phyloP scores from a whole-genome alignment of 1,139 yeast species.

The Yamadazyma mexicana region DNA sequence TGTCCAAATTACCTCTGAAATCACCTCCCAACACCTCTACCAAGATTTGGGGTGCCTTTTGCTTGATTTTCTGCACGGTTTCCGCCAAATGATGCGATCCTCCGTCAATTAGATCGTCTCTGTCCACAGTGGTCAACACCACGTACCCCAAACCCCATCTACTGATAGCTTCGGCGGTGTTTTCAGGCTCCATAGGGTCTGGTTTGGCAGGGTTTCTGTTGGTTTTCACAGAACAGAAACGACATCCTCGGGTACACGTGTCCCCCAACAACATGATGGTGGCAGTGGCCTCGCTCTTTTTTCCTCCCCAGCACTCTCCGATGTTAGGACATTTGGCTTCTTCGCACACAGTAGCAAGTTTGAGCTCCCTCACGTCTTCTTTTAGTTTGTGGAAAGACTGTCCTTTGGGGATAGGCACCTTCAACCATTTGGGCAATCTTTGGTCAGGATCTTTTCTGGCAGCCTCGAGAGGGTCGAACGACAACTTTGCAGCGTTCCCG shows the following conservation, averaged over 20 bases:
- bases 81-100: conserved; percentile 90
- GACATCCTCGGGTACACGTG: conserved; percentile 97
- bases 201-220: conserved; percentile 82
- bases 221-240: conserved; percentile 97
- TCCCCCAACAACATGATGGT: conserved; percentile 98
- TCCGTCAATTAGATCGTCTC: conserved; percentile 93
- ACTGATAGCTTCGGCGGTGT: conserved; percentile 95
- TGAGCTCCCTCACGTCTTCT: conserved; percentile 83
- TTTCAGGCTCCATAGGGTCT: conserved; percentile 96
- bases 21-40: conserved; percentile 97
- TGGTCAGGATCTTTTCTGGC: conserved; percentile 61
- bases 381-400: conserved; percentile 76
- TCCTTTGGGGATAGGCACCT: conserved; percentile 95
- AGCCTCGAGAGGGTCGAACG: conserved; percentile 66
- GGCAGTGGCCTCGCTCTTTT: conserved; percentile 95
- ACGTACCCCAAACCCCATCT: conserved; percentile 99
- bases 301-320: conserved; percentile 99
- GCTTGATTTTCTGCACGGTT: conserved; percentile 81
- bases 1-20: conserved; percentile 83
- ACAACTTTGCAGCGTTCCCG: conserved; percentile 71
- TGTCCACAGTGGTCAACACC: conserved; percentile 94
- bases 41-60: conserved; percentile 84
- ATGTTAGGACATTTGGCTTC: conserved; percentile 99
- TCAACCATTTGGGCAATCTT: conserved; percentile 89
- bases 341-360: conserved; percentile 93